Conservation (phyloP, 495 filamentous ascomycete species). For the Neurospora terricola region DNA sequence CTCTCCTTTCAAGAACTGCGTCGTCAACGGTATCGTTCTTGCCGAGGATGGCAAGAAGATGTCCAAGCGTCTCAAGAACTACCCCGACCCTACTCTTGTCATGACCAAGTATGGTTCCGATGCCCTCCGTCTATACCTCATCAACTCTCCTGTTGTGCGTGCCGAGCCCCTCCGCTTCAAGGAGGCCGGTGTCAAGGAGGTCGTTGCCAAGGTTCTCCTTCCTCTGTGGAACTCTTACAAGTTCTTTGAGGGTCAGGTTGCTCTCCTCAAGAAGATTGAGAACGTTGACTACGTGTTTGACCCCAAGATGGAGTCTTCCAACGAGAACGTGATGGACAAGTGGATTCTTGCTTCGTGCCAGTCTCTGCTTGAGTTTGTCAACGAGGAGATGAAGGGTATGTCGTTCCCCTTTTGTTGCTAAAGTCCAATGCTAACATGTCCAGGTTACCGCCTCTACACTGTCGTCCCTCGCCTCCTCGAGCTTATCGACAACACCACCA, state of each 20-base stretch:
- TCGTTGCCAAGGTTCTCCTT: conserved; percentile 85
- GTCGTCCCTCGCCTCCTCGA: conserved; percentile 82
- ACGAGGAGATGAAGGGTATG: conserved; percentile 83
- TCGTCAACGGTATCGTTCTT: conserved; percentile 93
- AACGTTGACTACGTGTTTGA: conserved; percentile 72
- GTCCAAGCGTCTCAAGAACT: conserved; percentile 97
- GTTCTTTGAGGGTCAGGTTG: conserved; percentile 95
- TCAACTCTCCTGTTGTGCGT: conserved; percentile 94
- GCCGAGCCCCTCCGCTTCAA: conserved; percentile 89
- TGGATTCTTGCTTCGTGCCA: conserved; percentile 95
- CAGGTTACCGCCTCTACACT: conserved; percentile 79
- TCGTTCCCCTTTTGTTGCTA: not conserved
- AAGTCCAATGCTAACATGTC: conserved; percentile 10
- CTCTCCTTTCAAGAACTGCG: conserved; percentile 91
- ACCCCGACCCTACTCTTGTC: conserved; percentile 78
- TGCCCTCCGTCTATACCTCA: conserved; percentile 87
- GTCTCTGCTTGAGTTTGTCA: conserved; percentile 83
- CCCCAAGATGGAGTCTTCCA: conserved; percentile 59
- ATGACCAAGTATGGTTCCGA: conserved; percentile 90
- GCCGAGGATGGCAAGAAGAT: conserved; percentile 97
- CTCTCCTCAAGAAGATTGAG: conserved; percentile 81
- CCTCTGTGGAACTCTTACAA: conserved; percentile 97
- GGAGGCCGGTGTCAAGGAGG: conserved; percentile 88
- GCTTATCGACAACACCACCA: conserved; percentile 91
- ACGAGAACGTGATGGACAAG: conserved; percentile 90